Evolutionary conservation across 495 filamentous ascomycete genomes (phyloP), one percentile per base, ranked within the genome.

Genomic region (Astrocystis sublimbata): DNA sequence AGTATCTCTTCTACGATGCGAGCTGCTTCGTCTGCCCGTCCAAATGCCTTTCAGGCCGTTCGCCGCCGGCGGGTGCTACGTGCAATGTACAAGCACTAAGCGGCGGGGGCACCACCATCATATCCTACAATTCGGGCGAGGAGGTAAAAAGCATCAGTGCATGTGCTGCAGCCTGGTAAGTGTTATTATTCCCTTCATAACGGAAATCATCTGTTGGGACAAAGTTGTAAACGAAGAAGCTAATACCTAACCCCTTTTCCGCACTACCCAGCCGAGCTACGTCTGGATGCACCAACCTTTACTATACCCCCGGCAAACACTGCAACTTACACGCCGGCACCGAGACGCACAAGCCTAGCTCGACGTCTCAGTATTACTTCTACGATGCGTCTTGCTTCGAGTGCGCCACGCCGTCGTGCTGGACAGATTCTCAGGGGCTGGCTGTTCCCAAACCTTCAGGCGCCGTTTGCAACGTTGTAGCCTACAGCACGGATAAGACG

Each of bases 221-320:
- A 17, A 49, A 23, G 9, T n/a, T 9, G 9, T n/a, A 15, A 49
- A 28, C 31, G 2, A 30, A 28, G 26, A 26, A 49, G 43, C 10
- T 46, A 17, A 31, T 49, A n/a, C n/a, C n/a, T n/a, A 28, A 49
- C 31, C 2, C 26, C 24, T 17, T 17, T 49, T 28, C 24, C 17
- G 46, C 46, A n/a, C 46, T n/a, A n/a, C 35, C n/a, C 15, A 52
- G 49, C 49, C 17, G 19, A 4, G 15, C 49, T 2, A 36, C 49
- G 8, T 12, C 49, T 7, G 49, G 49, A 9, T 52, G 49, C 23
- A 52, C 49, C 49, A 52, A 52, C 49, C 30, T 52, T 2, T 52
- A 36, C 23, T 52, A 21, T 17, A 8, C 3, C 12, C 49, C 49
- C 6, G 49, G 49, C 7, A 6, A 12, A 36, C 23, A 36, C 30